A percentile compares a stretch with the other conserved stretches of the same genome.
These are phyloP conservation scores for Phytophthora hybrid DNA, from an alignment of 352 stramenopile species.

Conservation along the genomic window DNA sequence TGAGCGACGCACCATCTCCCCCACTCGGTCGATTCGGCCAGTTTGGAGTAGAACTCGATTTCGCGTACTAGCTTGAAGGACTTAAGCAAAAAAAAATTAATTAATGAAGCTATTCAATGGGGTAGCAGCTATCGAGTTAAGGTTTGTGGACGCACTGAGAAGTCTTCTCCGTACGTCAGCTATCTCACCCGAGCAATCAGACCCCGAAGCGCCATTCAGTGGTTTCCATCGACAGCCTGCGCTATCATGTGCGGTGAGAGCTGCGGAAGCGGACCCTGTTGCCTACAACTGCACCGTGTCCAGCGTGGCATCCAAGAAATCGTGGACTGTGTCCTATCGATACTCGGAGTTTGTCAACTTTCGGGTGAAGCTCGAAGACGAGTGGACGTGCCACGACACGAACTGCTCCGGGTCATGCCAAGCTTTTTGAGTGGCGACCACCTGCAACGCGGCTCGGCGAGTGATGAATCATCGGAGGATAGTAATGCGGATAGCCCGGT, in stretches of 20 bases:
- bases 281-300: conserved; percentile 62
- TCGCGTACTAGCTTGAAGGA: too few relatives aligned
- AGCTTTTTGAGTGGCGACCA: conserved; percentile 28
- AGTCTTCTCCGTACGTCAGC: too few relatives aligned
- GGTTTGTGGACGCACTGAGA: too few relatives aligned
- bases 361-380: conserved; percentile 46
- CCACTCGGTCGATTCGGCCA: too few relatives aligned
- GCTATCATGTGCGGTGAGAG: conserved; percentile 42
- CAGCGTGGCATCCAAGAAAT: conserved; percentile 53
- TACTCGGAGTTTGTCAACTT: conserved; percentile 73
- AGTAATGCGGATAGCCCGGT: conserved; percentile 24
- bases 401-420: conserved; percentile 69
- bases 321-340: conserved; percentile 63
- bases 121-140: too few relatives aligned
- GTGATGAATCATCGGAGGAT: conserved; percentile 1
- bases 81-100: too few relatives aligned
- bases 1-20: too few relatives aligned
- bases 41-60: too few relatives aligned
- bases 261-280: conserved; percentile 53
- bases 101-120: too few relatives aligned
- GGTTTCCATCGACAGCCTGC: conserved; percentile 49
- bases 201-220: background rate
- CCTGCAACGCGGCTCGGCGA: background rate
- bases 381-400: conserved; percentile 52
- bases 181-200: too few relatives aligned